Conservation (phyloP, 148 eudicot genomes). For the Beta vulgaris region DNA sequence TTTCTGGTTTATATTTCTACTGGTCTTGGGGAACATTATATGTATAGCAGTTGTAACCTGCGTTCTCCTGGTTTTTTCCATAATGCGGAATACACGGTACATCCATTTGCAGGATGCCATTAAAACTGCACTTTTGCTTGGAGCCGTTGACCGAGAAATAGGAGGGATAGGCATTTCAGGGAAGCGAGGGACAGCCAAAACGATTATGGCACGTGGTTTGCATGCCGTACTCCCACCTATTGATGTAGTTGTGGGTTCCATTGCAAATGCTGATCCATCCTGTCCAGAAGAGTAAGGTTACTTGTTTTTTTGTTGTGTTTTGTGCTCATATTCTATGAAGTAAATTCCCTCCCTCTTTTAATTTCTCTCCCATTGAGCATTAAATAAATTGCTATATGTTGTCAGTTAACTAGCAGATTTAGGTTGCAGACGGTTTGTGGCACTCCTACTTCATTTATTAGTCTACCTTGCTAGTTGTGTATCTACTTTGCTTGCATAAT, state of each 20-base stretch:
- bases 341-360: not conserved
- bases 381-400: not conserved
- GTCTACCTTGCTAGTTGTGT: not conserved
- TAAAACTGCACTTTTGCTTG: slow-evolving; percentile 91
- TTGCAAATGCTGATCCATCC: slow-evolving; percentile 91
- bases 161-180: slow-evolving; percentile 98
- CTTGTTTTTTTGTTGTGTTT: not conserved
- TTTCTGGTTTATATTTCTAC: not conserved
- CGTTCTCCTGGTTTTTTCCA: not conserved
- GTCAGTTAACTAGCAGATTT: not conserved
- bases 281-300: slow-evolving; percentile 86
- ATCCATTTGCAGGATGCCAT: slow-evolving; percentile 71
- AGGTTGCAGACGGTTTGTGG: not conserved
- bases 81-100: not conserved
- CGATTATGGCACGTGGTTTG: slow-evolving; percentile 97
- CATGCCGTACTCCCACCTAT: slow-evolving; percentile 98
- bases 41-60: not conserved
- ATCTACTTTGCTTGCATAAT: slow-evolving; percentile 11
- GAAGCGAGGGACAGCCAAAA: slow-evolving; percentile 96
- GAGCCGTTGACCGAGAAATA: slow-evolving; percentile 92
- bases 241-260: slow-evolving; percentile 83
- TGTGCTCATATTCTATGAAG: not conserved
- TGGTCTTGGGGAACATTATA: slow-evolving; percentile 5
- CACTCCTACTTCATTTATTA: not conserved
- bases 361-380: not conserved